Conservation (phyloP, 345 rosid species). For the Hevea brasiliensis region DNA sequence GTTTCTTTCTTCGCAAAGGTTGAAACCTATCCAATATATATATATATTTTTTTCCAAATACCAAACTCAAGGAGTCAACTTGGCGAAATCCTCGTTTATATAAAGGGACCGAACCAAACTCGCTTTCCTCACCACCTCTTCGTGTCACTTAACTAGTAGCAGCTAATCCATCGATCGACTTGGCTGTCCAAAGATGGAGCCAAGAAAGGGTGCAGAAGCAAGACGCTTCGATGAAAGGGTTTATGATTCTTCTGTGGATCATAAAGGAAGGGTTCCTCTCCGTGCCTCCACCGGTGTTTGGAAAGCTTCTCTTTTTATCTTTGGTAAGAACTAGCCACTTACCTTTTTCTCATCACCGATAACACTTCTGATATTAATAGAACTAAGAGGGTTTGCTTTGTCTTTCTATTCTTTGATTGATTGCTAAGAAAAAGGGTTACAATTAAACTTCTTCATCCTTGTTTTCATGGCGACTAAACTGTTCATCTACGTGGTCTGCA, state of each 20-base stretch:
- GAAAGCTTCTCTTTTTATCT: slow-evolving; percentile 65
- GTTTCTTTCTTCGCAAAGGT: not conserved
- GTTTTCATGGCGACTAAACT: too few species aligned
- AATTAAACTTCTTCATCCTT: too few species aligned
- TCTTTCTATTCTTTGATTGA: too few species aligned
- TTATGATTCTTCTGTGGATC: slow-evolving; percentile 59
- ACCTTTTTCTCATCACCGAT: too few species aligned
- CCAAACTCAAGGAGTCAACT: slow-evolving; percentile 11
- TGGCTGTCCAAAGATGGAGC: slow-evolving; percentile 6
- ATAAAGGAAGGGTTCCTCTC: slow-evolving; percentile 52
- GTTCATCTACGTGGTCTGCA: too few species aligned
- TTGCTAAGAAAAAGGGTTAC: too few species aligned
- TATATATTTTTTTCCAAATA: not conserved
- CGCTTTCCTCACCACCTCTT: not conserved
- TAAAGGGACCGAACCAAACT: not conserved
- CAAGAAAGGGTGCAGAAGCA: slow-evolving; percentile 17
- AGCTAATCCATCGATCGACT: too few species aligned
- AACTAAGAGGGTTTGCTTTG: too few species aligned
- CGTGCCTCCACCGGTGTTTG: slow-evolving; percentile 64
- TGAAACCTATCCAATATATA: not conserved
- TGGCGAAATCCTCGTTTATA: not conserved
- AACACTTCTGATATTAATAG: too few species aligned
- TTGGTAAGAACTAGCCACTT: slow-evolving; percentile 36
- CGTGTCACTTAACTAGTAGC: too few species aligned
- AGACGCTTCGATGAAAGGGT: slow-evolving; percentile 45